Evolutionary conservation across 1,284 basidiomycete species (phyloP), one percentile per base, ranked within the genome.

Genomic region (Heliocybe sulcata): DNA sequence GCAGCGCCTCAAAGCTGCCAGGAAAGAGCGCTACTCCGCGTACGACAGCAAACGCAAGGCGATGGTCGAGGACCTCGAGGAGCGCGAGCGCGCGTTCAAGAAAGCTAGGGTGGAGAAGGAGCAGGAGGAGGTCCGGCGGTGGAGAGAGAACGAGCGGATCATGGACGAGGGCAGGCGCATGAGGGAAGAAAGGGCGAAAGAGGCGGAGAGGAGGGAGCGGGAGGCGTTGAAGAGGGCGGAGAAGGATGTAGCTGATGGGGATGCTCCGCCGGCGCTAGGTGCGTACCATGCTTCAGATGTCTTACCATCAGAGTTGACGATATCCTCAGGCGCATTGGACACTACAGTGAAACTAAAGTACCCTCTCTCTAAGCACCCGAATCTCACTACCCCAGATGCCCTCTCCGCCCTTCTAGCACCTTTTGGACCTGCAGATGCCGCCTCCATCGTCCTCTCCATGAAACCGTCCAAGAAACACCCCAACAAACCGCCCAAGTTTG

Each of bases 41-140:
- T 91, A 85, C 67, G 90, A 94, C 63, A 78, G 74, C 55, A 93
- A 94, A 67, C 79, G 92, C 27, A 91, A 90, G 67, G 80, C 70
- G 20, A 77, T 94, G 64, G 81, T 94, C 11, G 87, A 92, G 56
- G 94, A 95, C 59, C 78, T 97, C 16, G 88, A 93, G 63, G 85
- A 85, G 58, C 77, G 88, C 23, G 94, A 97, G 64, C 80, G 84
- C 35, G 85, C 80, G 8, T 85, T 88, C 67, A 94, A 93, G 72
- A 86, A 85, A 66, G 77, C 83, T 1, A 79, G 80, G 57, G 62
- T 80, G 52, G 85, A 84, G 47, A 80, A 82, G 57, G 77, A 80
- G 59, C 72, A 77, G 59, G 80, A 84, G 62, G 80, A 82, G 64
- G 71, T 73, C 10, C 75, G 74, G 31, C 72, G 75, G 49, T 81